Evolutionary conservation across 768 basidiomycete species (phyloP).

Genomic region (Psilocybe cyanescens): DNA sequence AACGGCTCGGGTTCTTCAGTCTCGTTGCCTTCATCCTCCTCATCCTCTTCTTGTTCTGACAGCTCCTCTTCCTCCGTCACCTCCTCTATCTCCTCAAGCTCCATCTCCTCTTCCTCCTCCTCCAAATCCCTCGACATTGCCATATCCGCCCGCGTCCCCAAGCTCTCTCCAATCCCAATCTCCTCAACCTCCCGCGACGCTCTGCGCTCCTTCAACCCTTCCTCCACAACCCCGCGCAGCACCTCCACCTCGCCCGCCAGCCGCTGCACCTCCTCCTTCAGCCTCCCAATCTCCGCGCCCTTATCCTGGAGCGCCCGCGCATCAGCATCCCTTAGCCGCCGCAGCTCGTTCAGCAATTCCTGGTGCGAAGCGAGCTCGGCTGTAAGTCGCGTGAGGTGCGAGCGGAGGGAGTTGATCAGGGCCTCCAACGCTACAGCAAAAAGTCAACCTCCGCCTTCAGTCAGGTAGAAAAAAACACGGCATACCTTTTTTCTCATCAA

Average conservation of each 20-base stretch:
- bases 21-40: conserved; percentile 29
- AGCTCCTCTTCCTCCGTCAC: conserved; percentile 29
- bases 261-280: conserved; percentile 78
- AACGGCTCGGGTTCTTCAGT: conserved; percentile 39
- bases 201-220: conserved; percentile 78
- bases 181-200: conserved; percentile 46
- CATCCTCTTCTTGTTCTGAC: conserved; percentile 18
- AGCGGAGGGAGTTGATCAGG: conserved; percentile 71
- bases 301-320: conserved; percentile 59
- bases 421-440: conserved; percentile 74
- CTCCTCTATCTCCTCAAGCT: not conserved
- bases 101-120: conserved; percentile 23
- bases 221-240: conserved; percentile 84
- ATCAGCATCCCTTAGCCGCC: conserved; percentile 66
- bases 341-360: conserved; percentile 67
- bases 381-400: conserved; percentile 79
- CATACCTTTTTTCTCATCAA: conserved; percentile 89
- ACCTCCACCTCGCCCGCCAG: conserved; percentile 87
- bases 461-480: not conserved
- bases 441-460: conserved; percentile 3
- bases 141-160: conserved; percentile 28
- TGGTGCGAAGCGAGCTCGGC: conserved; percentile 81
- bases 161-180: conserved; percentile 18
- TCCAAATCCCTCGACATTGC: conserved; percentile 38
- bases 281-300: conserved; percentile 63